Evolutionary conservation across 805 yeast genomes (phyloP).

Genomic region (Tanozyma kutaoensis): DNA sequence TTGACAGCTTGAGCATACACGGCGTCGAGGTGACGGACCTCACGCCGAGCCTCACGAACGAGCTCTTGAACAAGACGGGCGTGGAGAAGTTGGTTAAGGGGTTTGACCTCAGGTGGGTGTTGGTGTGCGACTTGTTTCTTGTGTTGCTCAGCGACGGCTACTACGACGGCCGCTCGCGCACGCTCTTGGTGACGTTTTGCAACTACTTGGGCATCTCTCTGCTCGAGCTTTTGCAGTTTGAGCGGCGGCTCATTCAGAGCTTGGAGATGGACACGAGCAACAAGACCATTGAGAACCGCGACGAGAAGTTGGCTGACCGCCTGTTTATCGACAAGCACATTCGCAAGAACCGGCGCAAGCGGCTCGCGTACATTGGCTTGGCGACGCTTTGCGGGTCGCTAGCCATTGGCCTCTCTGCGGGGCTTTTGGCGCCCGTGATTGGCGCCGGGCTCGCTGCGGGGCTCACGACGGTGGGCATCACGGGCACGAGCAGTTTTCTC

Average conservation of each 20-base stretch:
- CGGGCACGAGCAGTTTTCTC: slow-evolving; percentile 84
- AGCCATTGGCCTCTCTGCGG: slow-evolving; percentile 90
- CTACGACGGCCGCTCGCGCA: slow-evolving; percentile 82
- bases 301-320: slow-evolving; percentile 68
- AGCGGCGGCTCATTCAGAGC: slow-evolving; percentile 80
- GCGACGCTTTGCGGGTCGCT: slow-evolving; percentile 96
- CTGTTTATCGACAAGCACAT: slow-evolving; percentile 59
- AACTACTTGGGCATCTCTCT: slow-evolving; percentile 38
- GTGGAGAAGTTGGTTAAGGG: slow-evolving; percentile 3
- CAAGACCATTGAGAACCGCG: slow-evolving; percentile 43
- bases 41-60: slow-evolving; percentile 43
- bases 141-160: slow-evolving; percentile 69
- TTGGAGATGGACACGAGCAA: slow-evolving; percentile 61
- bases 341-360: slow-evolving; percentile 49
- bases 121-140: slow-evolving; percentile 81
- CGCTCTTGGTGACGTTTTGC: slow-evolving; percentile 63
- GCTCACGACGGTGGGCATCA: slow-evolving; percentile 81
- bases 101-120: slow-evolving; percentile 80
- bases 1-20: slow-evolving; percentile 73
- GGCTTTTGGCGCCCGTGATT: slow-evolving; percentile 90
- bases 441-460: slow-evolving; percentile 99
- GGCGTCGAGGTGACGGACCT: slow-evolving; percentile 70
- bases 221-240: slow-evolving; percentile 80
- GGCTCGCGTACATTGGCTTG: slow-evolving; percentile 77
- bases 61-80: slow-evolving; percentile 3